These are phyloP conservation scores for Colletotrichum sp. DNA, from an alignment of 2,329 filamentous ascomycete species.

Conservation along the genomic window DNA sequence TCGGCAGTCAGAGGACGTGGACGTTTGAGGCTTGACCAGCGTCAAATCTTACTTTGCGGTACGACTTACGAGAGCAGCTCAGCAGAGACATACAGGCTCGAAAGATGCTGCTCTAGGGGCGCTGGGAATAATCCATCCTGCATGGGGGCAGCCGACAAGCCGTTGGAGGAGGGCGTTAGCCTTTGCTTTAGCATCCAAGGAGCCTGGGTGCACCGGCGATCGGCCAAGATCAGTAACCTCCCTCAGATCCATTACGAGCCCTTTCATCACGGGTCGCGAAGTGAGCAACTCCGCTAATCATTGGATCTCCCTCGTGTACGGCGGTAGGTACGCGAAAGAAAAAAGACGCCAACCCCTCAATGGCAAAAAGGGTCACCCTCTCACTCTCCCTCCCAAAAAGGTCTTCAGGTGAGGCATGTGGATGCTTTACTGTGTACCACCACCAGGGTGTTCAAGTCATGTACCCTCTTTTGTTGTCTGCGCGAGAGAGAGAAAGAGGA, in stretches of 20 bases:
- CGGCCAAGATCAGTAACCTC: neutral
- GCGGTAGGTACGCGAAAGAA: neutral
- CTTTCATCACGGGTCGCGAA: neutral
- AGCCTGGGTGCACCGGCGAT: neutral
- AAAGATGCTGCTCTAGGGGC: neutral
- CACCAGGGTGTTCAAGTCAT: neutral
- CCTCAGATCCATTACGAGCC: neutral
- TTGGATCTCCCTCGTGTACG: neutral
- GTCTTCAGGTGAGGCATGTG: neutral
- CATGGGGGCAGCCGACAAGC: neutral
- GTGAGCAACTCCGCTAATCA: neutral
- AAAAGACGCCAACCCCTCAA: neutral
- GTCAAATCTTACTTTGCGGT: neutral
- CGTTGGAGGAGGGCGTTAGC: neutral
- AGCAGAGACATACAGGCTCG: neutral
- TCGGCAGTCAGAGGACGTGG: constrained; percentile 2
- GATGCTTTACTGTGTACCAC: neutral
- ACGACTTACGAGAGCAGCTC: neutral
- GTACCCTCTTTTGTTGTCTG: neutral
- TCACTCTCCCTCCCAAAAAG: neutral
- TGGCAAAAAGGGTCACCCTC: neutral
- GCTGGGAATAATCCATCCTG: neutral
- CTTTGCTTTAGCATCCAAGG: neutral
- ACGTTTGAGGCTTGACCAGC: neutral
- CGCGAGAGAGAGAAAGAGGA: neutral